These are phyloP conservation scores for Ogataea wickerhamii DNA, from an alignment of 805 yeast species.

Conservation along the genomic window DNA sequence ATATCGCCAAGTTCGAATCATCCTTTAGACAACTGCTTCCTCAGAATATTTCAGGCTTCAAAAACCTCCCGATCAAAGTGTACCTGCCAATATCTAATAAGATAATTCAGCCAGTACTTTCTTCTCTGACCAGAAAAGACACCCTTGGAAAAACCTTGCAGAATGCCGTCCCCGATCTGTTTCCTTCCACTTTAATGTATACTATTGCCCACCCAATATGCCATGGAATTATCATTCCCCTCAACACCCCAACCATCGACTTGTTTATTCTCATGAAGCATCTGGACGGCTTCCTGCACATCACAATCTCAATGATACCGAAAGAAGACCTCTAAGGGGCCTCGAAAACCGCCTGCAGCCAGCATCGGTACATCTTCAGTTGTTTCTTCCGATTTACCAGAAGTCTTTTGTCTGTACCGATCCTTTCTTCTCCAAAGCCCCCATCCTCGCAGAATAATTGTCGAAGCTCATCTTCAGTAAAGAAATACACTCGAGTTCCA, in stretches of 20 bases:
- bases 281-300: conserved; percentile 66
- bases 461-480: conserved; percentile 87
- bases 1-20: conserved; percentile 22
- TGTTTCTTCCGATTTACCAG: conserved; percentile 89
- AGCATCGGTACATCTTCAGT: conserved; percentile 91
- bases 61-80: conserved; percentile 47
- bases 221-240: conserved; percentile 55
- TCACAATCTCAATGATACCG: conserved; percentile 39
- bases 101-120: conserved; percentile 32
- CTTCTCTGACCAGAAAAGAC: conserved; percentile 9
- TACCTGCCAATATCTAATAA: conserved; percentile 38
- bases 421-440: conserved; percentile 62
- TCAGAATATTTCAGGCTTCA: conserved; percentile 20
- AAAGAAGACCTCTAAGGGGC: conserved; percentile 13
- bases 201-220: conserved; percentile 41
- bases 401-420: conserved; percentile 87
- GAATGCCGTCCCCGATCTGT: conserved; percentile 41
- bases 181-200: conserved; percentile 37
- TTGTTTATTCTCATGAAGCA: conserved; percentile 44
- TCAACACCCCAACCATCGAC: conserved; percentile 41
- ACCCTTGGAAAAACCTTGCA: conserved; percentile 42
- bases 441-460: conserved; percentile 57
- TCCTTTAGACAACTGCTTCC: conserved; percentile 29
- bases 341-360: conserved; percentile 91
- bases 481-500: conserved; percentile 96